These are phyloP conservation scores for Castanea sativa DNA, from an alignment of 306 rosid species.

Conservation along the genomic window DNA sequence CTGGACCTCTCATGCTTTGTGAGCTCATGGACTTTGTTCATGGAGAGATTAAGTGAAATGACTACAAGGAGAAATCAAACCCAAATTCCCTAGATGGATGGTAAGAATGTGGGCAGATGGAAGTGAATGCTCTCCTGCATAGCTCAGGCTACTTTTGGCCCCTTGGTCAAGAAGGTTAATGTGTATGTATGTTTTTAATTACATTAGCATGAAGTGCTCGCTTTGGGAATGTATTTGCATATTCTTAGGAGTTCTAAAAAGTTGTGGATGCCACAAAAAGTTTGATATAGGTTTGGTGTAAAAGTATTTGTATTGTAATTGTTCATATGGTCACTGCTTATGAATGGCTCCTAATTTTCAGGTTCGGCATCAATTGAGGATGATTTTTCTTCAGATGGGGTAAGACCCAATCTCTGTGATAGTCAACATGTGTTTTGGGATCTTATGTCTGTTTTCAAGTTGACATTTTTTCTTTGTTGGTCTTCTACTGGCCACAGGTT, in stretches of 20 bases:
- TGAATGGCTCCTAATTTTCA: constrained; percentile 36
- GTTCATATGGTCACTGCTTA: constrained; percentile 10
- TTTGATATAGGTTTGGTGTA: not conserved
- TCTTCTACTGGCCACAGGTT: constrained; percentile 53
- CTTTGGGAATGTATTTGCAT: too few species aligned
- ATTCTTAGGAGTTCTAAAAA: not conserved
- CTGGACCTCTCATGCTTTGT: constrained; percentile 2
- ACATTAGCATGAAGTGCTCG: too few species aligned
- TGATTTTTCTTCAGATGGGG: constrained; percentile 91
- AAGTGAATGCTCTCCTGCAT: not conserved
- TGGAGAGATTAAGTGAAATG: not conserved
- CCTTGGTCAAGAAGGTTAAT: not conserved
- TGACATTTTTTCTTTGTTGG: constrained; percentile 10
- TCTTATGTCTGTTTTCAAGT: constrained; percentile 1
- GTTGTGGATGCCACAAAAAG: not conserved
- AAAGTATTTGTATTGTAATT: not conserved
- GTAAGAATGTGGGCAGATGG: not conserved
- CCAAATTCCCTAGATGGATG: not conserved
- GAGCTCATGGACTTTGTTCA: constrained; percentile 2
- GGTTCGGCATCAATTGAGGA: constrained; percentile 78
- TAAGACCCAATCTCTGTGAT: constrained; percentile 36
- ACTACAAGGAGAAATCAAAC: not conserved
- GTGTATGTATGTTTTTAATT: not conserved
- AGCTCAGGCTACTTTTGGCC: not conserved
- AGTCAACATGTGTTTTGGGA: constrained; percentile 7